Evolutionary conservation across 495 filamentous ascomycete genomes (phyloP).

Genomic region (Hamigera avellanea): DNA sequence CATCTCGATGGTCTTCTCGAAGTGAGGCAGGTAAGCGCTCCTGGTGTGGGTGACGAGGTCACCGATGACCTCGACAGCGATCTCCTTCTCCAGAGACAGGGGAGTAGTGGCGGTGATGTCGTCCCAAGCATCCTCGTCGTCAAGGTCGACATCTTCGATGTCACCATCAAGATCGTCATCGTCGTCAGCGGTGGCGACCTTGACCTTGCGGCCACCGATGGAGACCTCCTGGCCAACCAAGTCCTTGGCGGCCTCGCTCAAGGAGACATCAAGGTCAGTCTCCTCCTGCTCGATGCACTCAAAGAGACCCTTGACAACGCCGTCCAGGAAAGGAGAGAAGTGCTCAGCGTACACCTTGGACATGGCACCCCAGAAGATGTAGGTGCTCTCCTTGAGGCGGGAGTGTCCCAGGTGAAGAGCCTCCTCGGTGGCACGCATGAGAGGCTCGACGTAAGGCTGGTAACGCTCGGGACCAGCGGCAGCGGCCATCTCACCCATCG

Average conservation of each 20-base stretch:
- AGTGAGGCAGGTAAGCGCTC: conserved; percentile 67
- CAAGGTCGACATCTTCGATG: conserved; percentile 53
- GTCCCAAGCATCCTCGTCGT: conserved; percentile 76
- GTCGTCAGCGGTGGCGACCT: conserved; percentile 51
- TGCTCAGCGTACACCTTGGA: conserved; percentile 89
- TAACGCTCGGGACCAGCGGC: conserved; percentile 82
- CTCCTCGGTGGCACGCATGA: conserved; percentile 88
- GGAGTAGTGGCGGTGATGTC: conserved; percentile 72
- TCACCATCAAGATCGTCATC: conserved; percentile 45
- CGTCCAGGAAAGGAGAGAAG: conserved; percentile 75
- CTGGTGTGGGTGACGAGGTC: conserved; percentile 83
- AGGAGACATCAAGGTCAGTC: conserved; percentile 66
- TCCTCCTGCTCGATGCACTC: conserved; percentile 84
- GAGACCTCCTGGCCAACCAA: conserved; percentile 67
- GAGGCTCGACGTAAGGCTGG: conserved; percentile 74
- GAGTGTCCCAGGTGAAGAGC: conserved; percentile 83
- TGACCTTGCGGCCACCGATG: conserved; percentile 72
- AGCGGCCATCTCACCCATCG: conserved; percentile 81
- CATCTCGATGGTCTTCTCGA: conserved; percentile 79
- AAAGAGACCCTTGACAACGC: conserved; percentile 75
- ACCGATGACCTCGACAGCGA: conserved; percentile 87
- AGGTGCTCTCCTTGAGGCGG: conserved; percentile 85
- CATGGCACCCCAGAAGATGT: conserved; percentile 90
- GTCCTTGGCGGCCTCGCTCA: conserved; percentile 67
- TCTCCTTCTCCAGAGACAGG: conserved; percentile 92